phyloP scores from a whole-genome alignment of 2,329 filamentous ascomycete genomes.

The Monosporascus sp. region DNA sequence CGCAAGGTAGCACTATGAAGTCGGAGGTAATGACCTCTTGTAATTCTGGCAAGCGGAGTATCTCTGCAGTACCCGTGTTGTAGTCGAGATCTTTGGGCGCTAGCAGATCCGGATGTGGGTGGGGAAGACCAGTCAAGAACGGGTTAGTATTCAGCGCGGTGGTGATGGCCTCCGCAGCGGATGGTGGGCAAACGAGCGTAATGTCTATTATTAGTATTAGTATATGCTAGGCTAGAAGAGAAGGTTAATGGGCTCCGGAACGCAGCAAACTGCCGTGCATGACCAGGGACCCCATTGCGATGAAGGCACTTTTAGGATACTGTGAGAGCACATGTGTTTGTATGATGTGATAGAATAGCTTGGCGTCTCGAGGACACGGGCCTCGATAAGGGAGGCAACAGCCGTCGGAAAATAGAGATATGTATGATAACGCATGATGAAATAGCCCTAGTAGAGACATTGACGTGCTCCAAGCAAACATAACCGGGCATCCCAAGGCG shows the following conservation, averaged over 20 bases:
- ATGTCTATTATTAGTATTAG: conserved; percentile 42
- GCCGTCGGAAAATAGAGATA: not conserved
- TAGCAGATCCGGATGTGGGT: conserved; percentile 69
- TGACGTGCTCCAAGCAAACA: not conserved
- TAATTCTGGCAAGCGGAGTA: conserved; percentile 79
- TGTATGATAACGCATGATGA: not conserved
- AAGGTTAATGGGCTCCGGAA: not conserved
- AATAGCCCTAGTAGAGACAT: not conserved
- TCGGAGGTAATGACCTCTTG: conserved; percentile 73
- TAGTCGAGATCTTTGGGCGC: conserved; percentile 72
- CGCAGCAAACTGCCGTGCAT: not conserved
- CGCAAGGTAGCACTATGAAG: conserved; percentile 88
- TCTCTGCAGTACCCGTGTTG: conserved; percentile 83
- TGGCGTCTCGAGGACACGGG: too few species aligned
- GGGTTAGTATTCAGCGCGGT: conserved; percentile 71
- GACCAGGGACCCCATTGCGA: not conserved
- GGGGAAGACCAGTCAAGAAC: conserved; percentile 67
- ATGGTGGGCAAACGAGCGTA: conserved; percentile 59
- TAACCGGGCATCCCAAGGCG: not conserved
- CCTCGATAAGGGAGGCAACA: not conserved
- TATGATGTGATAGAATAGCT: too few species aligned
- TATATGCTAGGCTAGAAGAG: conserved; percentile 10
- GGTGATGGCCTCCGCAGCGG: conserved; percentile 60
- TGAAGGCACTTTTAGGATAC: not conserved
- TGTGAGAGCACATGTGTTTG: too few species aligned